Evolutionary conservation across 257 asterid species (phyloP).

Genomic region (Marsdenia floribunda): DNA sequence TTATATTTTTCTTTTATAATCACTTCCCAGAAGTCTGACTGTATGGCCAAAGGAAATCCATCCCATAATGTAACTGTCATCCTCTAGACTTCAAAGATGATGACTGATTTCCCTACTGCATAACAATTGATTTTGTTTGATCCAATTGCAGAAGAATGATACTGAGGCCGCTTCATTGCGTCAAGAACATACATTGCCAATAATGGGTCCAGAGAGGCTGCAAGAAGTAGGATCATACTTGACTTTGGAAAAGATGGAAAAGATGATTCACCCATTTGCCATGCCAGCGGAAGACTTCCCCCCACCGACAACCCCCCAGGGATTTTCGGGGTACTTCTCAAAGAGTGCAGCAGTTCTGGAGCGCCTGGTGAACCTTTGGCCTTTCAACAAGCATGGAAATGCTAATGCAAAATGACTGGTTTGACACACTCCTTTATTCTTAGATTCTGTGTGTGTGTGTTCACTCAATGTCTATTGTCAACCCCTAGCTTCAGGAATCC

Average conservation of each 20-base stretch:
- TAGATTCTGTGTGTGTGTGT: neutral
- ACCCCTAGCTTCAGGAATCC: neutral
- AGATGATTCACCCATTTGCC: conserved; percentile 69
- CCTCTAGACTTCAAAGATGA: neutral
- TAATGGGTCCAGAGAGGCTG: conserved; percentile 90
- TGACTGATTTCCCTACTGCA: neutral
- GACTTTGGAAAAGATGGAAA: conserved; percentile 76
- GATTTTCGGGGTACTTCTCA: conserved; percentile 86
- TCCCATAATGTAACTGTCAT: neutral
- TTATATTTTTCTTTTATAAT: neutral
- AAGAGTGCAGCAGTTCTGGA: conserved; percentile 82
- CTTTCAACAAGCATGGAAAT: conserved; percentile 64
- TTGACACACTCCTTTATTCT: neutral
- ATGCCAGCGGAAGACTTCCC: conserved; percentile 98
- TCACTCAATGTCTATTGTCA: neutral
- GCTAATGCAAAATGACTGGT: conserved; percentile 38
- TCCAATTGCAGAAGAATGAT: conserved; percentile 47
- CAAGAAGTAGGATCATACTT: conserved; percentile 74
- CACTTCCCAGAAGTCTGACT: neutral
- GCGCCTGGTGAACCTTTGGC: conserved; percentile 88
- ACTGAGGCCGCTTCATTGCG: conserved; percentile 61
- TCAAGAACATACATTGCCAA: conserved; percentile 85
- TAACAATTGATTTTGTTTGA: neutral
- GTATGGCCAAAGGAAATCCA: neutral
- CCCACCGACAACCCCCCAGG: conserved; percentile 80